Percentiles rank a stretch among this genome's conserved stretches.
These are phyloP conservation scores for Zymoseptoria passerinii DNA, from an alignment of 2,329 filamentous ascomycete genomes.

Conservation along the genomic window DNA sequence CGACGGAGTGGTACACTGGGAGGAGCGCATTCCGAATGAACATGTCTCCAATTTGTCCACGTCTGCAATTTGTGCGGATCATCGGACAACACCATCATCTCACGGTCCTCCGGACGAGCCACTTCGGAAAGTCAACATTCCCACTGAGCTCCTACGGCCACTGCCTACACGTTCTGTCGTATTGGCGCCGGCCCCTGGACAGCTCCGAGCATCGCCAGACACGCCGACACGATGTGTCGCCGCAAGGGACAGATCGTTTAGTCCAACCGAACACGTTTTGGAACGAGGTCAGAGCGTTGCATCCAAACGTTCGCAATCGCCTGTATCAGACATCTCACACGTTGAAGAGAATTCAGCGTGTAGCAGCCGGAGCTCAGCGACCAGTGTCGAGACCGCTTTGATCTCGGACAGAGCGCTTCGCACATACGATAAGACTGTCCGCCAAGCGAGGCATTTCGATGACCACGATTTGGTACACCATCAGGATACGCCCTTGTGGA, in stretches of 20 bases:
- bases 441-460: conserved; percentile 12
- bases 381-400: conserved; percentile 12
- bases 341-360: conserved; percentile 32
- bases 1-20: conserved; percentile 38
- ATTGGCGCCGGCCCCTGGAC: background rate
- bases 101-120: conserved; percentile 4
- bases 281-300: background rate
- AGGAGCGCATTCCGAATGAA: conserved; percentile 8
- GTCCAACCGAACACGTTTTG: background rate
- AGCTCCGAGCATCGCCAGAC: background rate
- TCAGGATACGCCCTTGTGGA: background rate
- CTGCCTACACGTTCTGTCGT: background rate
- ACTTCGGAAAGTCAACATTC: conserved; percentile 20
- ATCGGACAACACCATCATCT: background rate
- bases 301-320: conserved; percentile 18
- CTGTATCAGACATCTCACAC: conserved; percentile 30
- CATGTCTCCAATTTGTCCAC: background rate
- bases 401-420: background rate
- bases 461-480: conserved; percentile 2
- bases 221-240: background rate
- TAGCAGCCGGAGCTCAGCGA: conserved; percentile 30
- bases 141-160: conserved; percentile 1
- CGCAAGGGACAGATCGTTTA: background rate
- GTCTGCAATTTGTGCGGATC: too few species aligned
- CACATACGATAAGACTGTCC: conserved; percentile 1